Percentiles rank a stretch among this genome's conserved stretches.
phyloP scores from a whole-genome alignment of 768 basidiomycete genomes.

The Sarcomyxa edulis region DNA sequence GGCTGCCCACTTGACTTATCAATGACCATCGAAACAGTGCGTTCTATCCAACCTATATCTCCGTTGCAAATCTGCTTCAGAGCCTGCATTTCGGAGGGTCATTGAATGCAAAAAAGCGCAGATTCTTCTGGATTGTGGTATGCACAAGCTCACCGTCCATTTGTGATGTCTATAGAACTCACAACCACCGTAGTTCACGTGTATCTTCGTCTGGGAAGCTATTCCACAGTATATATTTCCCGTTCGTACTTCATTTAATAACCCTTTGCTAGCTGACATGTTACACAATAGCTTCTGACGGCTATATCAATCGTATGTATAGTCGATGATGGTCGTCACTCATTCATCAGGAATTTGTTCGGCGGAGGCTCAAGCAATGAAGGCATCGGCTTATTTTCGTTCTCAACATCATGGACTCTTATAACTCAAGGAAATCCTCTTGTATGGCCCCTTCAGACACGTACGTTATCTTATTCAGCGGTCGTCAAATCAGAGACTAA shows the following conservation, averaged over 20 bases:
- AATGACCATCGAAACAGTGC: conserved; percentile 29
- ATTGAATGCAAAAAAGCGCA: conserved; percentile 44
- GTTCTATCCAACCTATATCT: conserved; percentile 48
- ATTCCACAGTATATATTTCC: conserved; percentile 20
- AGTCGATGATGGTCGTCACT: conserved; percentile 38
- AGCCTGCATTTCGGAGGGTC: conserved; percentile 46
- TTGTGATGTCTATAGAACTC: not conserved
- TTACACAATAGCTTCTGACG: too few relatives aligned
- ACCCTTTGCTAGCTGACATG: too few relatives aligned
- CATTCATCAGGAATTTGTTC: conserved; percentile 34
- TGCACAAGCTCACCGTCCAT: conserved; percentile 7
- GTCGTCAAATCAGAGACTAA: too few relatives aligned
- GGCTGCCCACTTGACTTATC: too few relatives aligned
- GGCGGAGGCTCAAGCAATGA: conserved; percentile 47
- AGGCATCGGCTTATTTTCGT: conserved; percentile 43
- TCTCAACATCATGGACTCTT: conserved; percentile 45
- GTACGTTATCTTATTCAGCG: too few relatives aligned
- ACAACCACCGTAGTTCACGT: conserved; percentile 29
- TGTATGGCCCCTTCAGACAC: conserved; percentile 51
- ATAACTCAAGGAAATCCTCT: conserved; percentile 51
- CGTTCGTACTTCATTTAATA: too few relatives aligned
- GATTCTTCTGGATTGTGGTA: conserved; percentile 53
- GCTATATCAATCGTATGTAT: conserved; percentile 46
- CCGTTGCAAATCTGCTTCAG: conserved; percentile 46
- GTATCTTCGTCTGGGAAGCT: conserved; percentile 43